Conservation (phyloP, 2,329 filamentous ascomycete genomes). For the Onygena corvina region DNA sequence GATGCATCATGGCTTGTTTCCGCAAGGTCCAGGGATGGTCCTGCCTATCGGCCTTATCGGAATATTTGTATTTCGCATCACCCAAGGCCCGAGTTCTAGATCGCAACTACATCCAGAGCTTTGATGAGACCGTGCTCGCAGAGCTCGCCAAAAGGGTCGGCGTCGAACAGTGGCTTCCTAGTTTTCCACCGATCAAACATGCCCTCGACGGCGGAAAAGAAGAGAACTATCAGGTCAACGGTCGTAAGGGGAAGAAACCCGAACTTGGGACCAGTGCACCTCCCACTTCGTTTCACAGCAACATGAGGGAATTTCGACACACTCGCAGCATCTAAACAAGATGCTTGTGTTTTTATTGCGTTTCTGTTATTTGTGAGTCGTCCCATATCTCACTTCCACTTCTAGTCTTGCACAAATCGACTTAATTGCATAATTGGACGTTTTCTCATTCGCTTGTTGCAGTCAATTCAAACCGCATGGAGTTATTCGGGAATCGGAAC, state of each 20-base stretch:
- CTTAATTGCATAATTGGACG: background rate
- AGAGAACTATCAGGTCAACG: background rate
- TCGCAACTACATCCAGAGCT: constrained; percentile 21
- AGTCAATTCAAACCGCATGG: background rate
- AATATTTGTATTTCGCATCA: constrained; percentile 55
- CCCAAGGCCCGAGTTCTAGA: constrained; percentile 38
- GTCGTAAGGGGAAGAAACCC: background rate
- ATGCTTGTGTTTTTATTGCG: background rate
- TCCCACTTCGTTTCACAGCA: background rate
- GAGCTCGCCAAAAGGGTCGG: constrained; percentile 16
- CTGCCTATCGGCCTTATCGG: constrained; percentile 49
- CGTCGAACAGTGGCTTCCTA: constrained; percentile 15
- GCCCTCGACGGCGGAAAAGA: background rate
- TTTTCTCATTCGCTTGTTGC: background rate
- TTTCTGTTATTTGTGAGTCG: background rate
- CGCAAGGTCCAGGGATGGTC: constrained; percentile 62
- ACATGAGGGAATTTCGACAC: background rate
- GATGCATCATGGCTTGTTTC: constrained; percentile 72
- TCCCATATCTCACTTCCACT: background rate
- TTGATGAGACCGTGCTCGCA: constrained; percentile 18
- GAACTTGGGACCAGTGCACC: background rate
- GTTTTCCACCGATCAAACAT: background rate
- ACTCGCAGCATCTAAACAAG: background rate
- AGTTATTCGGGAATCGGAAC: background rate
- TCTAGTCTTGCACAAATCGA: background rate